Conservation (phyloP, 2,329 filamentous ascomycete genomes). For the Paracorniculantispora psalliotae region DNA sequence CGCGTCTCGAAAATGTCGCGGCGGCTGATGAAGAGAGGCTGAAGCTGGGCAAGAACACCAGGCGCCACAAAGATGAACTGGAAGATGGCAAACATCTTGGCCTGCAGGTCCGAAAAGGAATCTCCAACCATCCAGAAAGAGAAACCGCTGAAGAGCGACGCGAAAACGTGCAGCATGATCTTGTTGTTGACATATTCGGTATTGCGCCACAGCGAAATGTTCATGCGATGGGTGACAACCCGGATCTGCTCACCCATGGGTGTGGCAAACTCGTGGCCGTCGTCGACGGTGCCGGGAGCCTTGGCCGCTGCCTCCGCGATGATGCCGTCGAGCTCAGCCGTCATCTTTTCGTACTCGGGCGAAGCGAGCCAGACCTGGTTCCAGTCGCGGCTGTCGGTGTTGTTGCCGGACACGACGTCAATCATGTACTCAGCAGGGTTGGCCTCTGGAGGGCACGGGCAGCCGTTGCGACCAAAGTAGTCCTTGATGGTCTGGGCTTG, state of each 20-base stretch:
- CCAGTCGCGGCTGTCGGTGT: constrained; percentile 51
- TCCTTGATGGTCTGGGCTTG: constrained; percentile 48
- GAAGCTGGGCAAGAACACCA: constrained; percentile 53
- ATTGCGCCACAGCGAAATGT: constrained; percentile 60
- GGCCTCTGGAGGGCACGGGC: constrained; percentile 53
- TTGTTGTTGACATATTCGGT: constrained; percentile 63
- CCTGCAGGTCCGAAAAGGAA: constrained; percentile 45
- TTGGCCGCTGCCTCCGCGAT: constrained; percentile 48
- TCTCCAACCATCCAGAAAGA: constrained; percentile 56
- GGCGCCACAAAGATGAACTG: constrained; percentile 60
- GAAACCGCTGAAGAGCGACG: constrained; percentile 56
- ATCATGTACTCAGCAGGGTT: constrained; percentile 79
- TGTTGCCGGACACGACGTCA: constrained; percentile 45
- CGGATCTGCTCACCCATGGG: constrained; percentile 59
- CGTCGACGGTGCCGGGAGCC: constrained; percentile 35
- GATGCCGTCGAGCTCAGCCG: constrained; percentile 59
- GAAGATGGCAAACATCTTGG: constrained; percentile 55
- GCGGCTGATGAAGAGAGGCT: constrained; percentile 53
- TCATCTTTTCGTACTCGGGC: constrained; percentile 49
- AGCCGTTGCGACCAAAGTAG: constrained; percentile 65
- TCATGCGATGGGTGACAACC: constrained; percentile 59
- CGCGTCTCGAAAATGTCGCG: constrained; percentile 54
- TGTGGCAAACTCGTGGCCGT: constrained; percentile 67
- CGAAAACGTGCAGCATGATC: constrained; percentile 49
- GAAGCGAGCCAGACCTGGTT: constrained; percentile 67